These are phyloP conservation scores for Gossypium herbaceum DNA, from an alignment of 345 rosid genomes.

Conservation along the genomic window DNA sequence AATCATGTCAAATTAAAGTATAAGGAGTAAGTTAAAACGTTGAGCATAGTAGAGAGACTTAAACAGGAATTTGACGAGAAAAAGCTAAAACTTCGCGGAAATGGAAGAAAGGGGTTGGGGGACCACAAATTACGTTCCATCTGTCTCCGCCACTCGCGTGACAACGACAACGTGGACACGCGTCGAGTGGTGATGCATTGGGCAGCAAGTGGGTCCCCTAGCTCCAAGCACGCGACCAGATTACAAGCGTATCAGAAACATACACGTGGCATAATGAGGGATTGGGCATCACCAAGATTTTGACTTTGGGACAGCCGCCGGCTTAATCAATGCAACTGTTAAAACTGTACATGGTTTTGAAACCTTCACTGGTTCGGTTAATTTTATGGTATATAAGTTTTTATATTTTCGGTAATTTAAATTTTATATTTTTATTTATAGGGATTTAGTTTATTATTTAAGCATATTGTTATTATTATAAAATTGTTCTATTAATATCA, in stretches of 20 bases:
- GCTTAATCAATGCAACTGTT: conserved; percentile 42
- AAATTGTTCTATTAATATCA: too few species aligned
- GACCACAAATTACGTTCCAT: conserved; percentile 47
- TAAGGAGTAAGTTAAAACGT: too few species aligned
- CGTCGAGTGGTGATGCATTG: conserved; percentile 28
- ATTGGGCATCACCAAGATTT: conserved; percentile 44
- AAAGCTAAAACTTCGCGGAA: too few species aligned
- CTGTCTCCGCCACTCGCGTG: conserved; percentile 48
- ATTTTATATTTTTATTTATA: neutral
- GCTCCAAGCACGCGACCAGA: conserved; percentile 37
- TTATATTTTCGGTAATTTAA: too few species aligned
- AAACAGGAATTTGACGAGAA: too few species aligned
- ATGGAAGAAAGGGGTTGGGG: conserved; percentile 14
- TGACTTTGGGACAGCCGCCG: conserved; percentile 86
- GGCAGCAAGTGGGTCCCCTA: conserved; percentile 54
- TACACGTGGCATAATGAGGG: conserved; percentile 38
- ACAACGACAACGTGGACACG: conserved; percentile 40
- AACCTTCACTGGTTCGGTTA: too few species aligned
- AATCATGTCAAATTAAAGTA: too few species aligned
- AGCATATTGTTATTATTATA: too few species aligned
- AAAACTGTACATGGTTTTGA: neutral
- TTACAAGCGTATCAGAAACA: conserved; percentile 31
- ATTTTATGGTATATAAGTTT: too few species aligned
- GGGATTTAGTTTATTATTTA: too few species aligned
- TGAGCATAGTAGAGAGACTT: too few species aligned